A percentile compares a stretch with the other conserved stretches of the same genome.
Conservation (phyloP, 805 yeast genomes). For the Yarrowia divulgata region DNA sequence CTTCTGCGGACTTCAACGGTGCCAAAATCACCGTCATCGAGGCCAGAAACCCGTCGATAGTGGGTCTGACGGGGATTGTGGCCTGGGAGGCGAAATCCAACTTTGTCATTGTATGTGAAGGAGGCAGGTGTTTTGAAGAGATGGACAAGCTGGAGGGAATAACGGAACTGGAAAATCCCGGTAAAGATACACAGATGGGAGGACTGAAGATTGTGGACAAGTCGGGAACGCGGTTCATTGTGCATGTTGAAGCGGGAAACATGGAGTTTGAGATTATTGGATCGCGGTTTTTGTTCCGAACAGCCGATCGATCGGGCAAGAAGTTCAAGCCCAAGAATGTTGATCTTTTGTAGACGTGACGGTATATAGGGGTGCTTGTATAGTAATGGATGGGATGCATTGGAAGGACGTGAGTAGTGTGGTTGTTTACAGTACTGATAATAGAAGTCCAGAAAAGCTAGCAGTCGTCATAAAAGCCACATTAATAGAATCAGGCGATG, state of each 20-base stretch:
- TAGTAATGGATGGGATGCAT: neutral
- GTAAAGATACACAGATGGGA: slow-evolving; percentile 56
- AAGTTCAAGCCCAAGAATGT: slow-evolving; percentile 85
- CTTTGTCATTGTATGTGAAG: slow-evolving; percentile 66
- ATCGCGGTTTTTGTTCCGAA: slow-evolving; percentile 74
- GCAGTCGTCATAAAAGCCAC: too few relatives aligned
- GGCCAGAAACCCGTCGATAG: slow-evolving; percentile 61
- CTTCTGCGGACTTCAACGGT: slow-evolving; percentile 85
- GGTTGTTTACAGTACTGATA: too few relatives aligned
- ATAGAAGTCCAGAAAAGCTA: too few relatives aligned
- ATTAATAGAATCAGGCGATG: too few relatives aligned
- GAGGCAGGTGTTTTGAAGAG: slow-evolving; percentile 43
- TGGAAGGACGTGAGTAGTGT: too few relatives aligned
- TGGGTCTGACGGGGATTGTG: slow-evolving; percentile 77
- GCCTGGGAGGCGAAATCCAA: slow-evolving; percentile 82
- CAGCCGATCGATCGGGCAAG: slow-evolving; percentile 80
- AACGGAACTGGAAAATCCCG: neutral
- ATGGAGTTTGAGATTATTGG: slow-evolving; percentile 73
- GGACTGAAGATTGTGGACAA: slow-evolving; percentile 74
- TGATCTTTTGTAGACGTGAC: slow-evolving; percentile 60
- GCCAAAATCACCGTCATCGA: slow-evolving; percentile 66
- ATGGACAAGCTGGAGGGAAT: slow-evolving; percentile 10
- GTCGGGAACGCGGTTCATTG: slow-evolving; percentile 63
- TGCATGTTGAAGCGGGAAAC: slow-evolving; percentile 49
- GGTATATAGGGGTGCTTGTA: too few relatives aligned